phyloP scores from a whole-genome alignment of 345 rosid genomes.

The Gossypium thurberi region DNA sequence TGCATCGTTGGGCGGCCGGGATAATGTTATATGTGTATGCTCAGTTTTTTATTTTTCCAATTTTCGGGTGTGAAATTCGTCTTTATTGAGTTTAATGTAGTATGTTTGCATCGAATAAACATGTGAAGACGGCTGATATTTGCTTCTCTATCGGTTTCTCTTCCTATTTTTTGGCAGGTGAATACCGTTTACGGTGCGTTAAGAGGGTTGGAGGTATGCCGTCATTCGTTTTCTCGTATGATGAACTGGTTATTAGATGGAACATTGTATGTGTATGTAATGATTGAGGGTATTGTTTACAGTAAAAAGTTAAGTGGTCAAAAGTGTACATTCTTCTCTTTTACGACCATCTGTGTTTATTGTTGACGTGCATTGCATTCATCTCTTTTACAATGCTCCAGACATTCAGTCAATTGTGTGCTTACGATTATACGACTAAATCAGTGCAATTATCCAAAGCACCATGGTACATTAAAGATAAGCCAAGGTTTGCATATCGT shows the following conservation, averaged over 20 bases:
- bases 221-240: background rate
- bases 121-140: background rate
- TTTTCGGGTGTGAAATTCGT: background rate
- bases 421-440: conserved; percentile 64
- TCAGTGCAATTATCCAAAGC: conserved; percentile 61
- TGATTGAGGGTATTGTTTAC: background rate
- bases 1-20: background rate
- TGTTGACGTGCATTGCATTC: background rate
- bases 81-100: conserved; percentile 13
- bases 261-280: background rate
- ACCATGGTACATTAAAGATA: conserved; percentile 83
- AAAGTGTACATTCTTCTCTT: background rate
- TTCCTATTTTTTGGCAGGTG: conserved; percentile 4
- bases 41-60: background rate
- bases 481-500: conserved; percentile 79
- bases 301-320: background rate
- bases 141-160: background rate
- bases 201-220: conserved; percentile 44
- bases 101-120: conserved; percentile 11
- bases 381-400: conserved; percentile 26
- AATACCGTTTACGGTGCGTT: conserved; percentile 4
- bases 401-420: conserved; percentile 94
- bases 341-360: background rate
- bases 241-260: background rate
- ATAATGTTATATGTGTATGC: background rate